phyloP scores from a whole-genome alignment of 2,329 filamentous ascomycete species.

The Diatrype stigma region DNA sequence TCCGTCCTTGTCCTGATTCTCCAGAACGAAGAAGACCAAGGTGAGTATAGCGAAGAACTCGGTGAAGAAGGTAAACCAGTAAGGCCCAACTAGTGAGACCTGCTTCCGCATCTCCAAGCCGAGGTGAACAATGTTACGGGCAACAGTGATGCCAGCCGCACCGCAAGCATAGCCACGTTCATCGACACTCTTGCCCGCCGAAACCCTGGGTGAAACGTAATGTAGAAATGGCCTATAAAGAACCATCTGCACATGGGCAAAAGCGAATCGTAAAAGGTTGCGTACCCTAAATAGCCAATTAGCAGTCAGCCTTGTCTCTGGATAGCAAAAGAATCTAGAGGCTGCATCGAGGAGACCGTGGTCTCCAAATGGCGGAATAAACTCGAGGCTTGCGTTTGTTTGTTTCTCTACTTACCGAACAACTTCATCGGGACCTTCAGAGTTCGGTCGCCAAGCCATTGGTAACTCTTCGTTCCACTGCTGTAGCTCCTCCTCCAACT shows the following conservation, averaged over 20 bases:
- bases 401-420: slow-evolving; percentile 58
- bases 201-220: slow-evolving; percentile 66
- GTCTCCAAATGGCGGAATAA: too few species aligned
- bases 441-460: slow-evolving; percentile 71
- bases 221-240: slow-evolving; percentile 80
- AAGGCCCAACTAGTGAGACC: slow-evolving; percentile 71
- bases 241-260: slow-evolving; percentile 78
- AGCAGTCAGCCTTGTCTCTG: slow-evolving; percentile 7
- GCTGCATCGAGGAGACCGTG: too few species aligned
- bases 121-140: slow-evolving; percentile 73
- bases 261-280: slow-evolving; percentile 73
- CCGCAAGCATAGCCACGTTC: slow-evolving; percentile 74
- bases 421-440: slow-evolving; percentile 69
- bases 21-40: slow-evolving; percentile 73
- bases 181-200: slow-evolving; percentile 57
- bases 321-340: too few species aligned
- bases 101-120: slow-evolving; percentile 73
- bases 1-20: slow-evolving; percentile 72
- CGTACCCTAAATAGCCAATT: slow-evolving; percentile 47
- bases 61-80: slow-evolving; percentile 84
- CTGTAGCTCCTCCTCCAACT: slow-evolving; percentile 60
- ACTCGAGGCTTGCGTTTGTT: too few species aligned
- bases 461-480: slow-evolving; percentile 66
- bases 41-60: slow-evolving; percentile 79
- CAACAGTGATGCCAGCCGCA: slow-evolving; percentile 57